Evolutionary conservation across 805 yeast species (phyloP), one percentile per base, ranked within the genome.

Genomic region (Candida koratica): DNA sequence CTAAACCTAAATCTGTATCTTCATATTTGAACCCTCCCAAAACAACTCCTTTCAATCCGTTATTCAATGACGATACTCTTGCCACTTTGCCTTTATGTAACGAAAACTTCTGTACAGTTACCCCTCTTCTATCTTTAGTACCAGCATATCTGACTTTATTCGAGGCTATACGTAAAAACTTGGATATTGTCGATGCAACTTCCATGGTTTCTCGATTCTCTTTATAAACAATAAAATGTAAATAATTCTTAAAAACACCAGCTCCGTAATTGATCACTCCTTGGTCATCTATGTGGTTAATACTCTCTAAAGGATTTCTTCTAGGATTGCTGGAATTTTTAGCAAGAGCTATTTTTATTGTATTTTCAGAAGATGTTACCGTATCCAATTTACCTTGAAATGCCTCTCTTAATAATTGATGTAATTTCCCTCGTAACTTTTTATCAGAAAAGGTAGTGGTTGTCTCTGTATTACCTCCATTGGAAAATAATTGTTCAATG

Each of bases 151-250:
- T 71, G 23, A 93, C 70, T 26, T 67, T 55, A 44, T 80, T 82
- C 4, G 81, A 67, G n/a, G 89, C 90, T 14, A 84, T 62, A 43
- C 87, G 75, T 45, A 93, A 65, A 42, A 85, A 73, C 53, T 82
- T 82, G 32, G 89, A 67, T 32, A 93, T 63, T 17, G 83, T 60
- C 13, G 79, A 73, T 1, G 93, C 93, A 10, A 86, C 93, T 61
- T 93, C 97, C 96, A 93, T 86, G 1, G 99, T 89, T 48, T 93
- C 99, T 55, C 89, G 84, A 62, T 93, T 93, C 55, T 93, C 97
- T 57, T 93, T 93, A 66, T 85, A 88, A 17, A 93, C 64, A 9
- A 84, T 77, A 52, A 89, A 82, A 51, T 84, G 89, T 29, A 89
- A 61, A 57, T 63, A 85, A 28, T 75, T 73, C 46, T 80, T 79